Evolutionary conservation across 2,329 filamentous ascomycete species (phyloP).

Genomic region (Nakataea oryzae): DNA sequence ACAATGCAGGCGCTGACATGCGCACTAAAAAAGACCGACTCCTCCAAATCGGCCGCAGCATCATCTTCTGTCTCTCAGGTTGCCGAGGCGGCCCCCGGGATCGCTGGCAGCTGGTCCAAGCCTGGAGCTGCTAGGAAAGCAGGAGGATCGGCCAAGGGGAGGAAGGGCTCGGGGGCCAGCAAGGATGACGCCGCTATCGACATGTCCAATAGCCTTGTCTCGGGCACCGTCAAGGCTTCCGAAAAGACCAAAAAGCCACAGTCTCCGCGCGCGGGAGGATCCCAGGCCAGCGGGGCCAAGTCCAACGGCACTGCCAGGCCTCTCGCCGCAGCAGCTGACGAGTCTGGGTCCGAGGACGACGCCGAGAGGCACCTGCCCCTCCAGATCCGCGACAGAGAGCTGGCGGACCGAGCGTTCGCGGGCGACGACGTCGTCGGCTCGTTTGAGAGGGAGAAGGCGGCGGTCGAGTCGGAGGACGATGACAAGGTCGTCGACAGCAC

Average conservation of each 20-base stretch:
- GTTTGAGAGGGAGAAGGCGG: conserved; percentile 72
- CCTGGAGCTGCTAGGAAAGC: not conserved
- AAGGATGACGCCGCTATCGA: conserved; percentile 6
- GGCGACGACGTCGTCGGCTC: conserved; percentile 74
- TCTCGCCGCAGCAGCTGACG: conserved; percentile 22
- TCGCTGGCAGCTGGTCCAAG: conserved; percentile 1
- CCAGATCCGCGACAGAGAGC: conserved; percentile 49
- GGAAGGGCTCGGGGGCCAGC: conserved; percentile 3
- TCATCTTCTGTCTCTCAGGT: not conserved
- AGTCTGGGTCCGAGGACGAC: conserved; percentile 35
- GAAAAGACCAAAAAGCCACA: conserved; percentile 10
- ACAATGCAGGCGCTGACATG: not conserved
- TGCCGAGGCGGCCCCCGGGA: not conserved
- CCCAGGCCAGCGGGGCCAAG: conserved; percentile 5
- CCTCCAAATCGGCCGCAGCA: not conserved
- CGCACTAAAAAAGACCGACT: not conserved
- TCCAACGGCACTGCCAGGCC: conserved; percentile 8
- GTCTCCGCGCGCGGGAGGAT: no score
- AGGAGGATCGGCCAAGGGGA: not conserved
- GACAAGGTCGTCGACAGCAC: conserved; percentile 74
- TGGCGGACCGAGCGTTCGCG: conserved; percentile 78
- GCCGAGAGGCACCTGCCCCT: conserved; percentile 38
- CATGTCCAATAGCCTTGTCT: conserved; percentile 18
- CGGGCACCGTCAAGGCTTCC: conserved; percentile 17
- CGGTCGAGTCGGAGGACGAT: conserved; percentile 62